Percentiles rank a stretch among this genome's conserved stretches.
phyloP scores from a whole-genome alignment of 1,139 yeast genomes.

The Kurtzmaniella quercitrusa region DNA sequence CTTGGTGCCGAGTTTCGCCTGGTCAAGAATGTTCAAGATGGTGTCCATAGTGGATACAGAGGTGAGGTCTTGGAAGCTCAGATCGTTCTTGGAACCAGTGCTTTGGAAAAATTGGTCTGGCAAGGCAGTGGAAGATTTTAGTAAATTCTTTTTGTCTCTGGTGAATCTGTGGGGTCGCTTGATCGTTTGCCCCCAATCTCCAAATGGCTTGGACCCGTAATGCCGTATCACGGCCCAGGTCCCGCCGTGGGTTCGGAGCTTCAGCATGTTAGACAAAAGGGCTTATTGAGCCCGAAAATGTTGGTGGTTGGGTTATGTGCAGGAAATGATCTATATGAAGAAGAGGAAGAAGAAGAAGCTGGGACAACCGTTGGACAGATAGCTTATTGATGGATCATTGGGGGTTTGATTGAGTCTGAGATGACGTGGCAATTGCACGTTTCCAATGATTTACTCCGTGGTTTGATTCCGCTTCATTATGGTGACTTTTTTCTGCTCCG shows the following conservation, averaged over 20 bases:
- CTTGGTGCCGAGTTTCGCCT: slow-evolving; percentile 3
- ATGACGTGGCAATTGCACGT: no score
- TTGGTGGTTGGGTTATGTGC: not conserved
- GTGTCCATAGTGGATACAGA: slow-evolving; percentile 8
- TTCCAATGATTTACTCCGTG: no score
- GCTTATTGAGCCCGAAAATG: not conserved
- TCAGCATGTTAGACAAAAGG: not conserved
- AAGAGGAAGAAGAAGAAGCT: no score
- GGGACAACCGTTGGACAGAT: no score
- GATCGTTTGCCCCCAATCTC: slow-evolving; percentile 15
- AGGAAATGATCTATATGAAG: not conserved
- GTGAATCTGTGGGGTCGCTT: not conserved
- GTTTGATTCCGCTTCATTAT: not conserved
- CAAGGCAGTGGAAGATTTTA: slow-evolving; percentile 4
- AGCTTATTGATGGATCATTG: no score
- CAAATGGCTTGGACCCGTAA: slow-evolving; percentile 12
- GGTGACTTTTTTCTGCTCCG: not conserved
- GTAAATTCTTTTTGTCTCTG: slow-evolving; percentile 9
- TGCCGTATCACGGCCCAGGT: slow-evolving; percentile 7
- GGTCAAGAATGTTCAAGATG: slow-evolving; percentile 6
- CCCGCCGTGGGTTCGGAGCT: not conserved
- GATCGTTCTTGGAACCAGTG: not conserved
- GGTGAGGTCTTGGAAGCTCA: slow-evolving; percentile 3
- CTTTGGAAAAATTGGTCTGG: slow-evolving; percentile 1
- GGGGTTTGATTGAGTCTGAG: no score